These are phyloP conservation scores for Leishmania gerbilli DNA, from an alignment of 208 protist genomes.

Conservation along the genomic window DNA sequence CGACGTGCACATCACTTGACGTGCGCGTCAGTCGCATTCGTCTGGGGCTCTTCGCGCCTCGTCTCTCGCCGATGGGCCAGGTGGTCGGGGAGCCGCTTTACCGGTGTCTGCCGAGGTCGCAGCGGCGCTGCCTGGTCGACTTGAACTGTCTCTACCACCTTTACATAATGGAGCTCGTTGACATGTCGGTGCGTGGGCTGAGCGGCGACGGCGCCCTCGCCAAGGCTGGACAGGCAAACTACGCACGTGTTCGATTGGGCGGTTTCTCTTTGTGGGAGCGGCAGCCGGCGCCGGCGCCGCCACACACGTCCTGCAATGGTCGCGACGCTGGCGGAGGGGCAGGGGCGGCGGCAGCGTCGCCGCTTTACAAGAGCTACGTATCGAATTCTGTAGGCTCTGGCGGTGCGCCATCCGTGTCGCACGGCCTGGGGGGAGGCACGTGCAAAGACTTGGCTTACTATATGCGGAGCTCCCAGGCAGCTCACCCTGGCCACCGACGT, in stretches of 20 bases:
- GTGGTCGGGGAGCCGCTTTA: constrained; percentile 58
- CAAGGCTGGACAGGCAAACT: constrained; percentile 14
- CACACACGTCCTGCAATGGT: not conserved
- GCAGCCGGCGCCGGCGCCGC: constrained; percentile 13
- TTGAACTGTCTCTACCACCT: constrained; percentile 39
- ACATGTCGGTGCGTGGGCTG: constrained; percentile 24
- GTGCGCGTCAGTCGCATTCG: constrained; percentile 31
- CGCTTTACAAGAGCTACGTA: constrained; percentile 24
- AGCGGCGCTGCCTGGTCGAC: constrained; percentile 25
- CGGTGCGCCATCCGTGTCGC: not conserved
- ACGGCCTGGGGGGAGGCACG: not conserved
- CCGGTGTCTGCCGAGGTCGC: constrained; percentile 45
- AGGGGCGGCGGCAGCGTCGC: not conserved
- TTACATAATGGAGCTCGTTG: constrained; percentile 27
- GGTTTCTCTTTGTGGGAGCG: constrained; percentile 26
- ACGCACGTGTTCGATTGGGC: constrained; percentile 12
- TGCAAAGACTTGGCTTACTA: constrained; percentile 26
- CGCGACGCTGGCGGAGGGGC: not conserved
- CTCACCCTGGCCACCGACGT: constrained; percentile 1
- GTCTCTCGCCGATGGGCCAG: constrained; percentile 59
- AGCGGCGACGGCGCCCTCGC: constrained; percentile 10
- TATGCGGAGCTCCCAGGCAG: not conserved
- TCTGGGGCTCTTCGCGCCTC: constrained; percentile 47
- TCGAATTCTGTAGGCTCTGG: not conserved
- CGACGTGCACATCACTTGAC: constrained; percentile 29